Evolutionary conservation across 139 green algal species (phyloP).

Genomic region (Micractinium sp.): DNA sequence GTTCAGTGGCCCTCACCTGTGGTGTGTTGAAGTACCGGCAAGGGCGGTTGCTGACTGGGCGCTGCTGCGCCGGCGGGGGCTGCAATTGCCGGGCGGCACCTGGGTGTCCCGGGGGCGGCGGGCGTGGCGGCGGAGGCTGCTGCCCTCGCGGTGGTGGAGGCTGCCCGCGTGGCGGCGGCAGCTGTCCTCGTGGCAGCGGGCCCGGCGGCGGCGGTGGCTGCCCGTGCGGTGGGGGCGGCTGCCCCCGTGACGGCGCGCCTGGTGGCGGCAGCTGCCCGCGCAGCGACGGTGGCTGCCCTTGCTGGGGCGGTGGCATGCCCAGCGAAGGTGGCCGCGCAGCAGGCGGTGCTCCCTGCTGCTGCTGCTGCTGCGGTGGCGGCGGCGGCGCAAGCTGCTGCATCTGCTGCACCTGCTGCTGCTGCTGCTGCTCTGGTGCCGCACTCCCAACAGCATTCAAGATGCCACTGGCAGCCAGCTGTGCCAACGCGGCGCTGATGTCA

Average conservation of each 20-base stretch:
- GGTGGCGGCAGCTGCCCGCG: not conserved
- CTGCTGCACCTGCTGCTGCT: not conserved
- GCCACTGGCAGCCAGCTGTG: conserved; percentile 23
- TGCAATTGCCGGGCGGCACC: not conserved
- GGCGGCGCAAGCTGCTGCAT: not conserved
- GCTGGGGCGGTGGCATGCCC: not conserved
- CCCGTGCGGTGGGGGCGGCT: not conserved
- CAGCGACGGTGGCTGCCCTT: not conserved
- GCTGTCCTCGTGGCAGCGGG: not conserved
- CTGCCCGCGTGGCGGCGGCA: not conserved
- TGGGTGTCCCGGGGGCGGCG: not conserved
- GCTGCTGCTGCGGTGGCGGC: not conserved
- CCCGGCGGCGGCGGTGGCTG: not conserved
- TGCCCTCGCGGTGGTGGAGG: not conserved
- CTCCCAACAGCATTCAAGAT: not conserved
- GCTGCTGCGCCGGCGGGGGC: not conserved
- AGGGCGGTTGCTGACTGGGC: not conserved
- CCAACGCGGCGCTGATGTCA: conserved; percentile 7
- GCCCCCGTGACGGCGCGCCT: not conserved
- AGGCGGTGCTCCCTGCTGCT: not conserved
- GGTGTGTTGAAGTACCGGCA: conserved; percentile 34
- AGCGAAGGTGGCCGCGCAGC: not conserved
- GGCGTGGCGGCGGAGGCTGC: not conserved
- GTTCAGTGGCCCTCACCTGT: not conserved
- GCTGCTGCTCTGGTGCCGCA: conserved; percentile 2